Base-by-base conservation (phyloP, 192 early-diverging fungal genomes). In the Podila clonocystis region DNA sequence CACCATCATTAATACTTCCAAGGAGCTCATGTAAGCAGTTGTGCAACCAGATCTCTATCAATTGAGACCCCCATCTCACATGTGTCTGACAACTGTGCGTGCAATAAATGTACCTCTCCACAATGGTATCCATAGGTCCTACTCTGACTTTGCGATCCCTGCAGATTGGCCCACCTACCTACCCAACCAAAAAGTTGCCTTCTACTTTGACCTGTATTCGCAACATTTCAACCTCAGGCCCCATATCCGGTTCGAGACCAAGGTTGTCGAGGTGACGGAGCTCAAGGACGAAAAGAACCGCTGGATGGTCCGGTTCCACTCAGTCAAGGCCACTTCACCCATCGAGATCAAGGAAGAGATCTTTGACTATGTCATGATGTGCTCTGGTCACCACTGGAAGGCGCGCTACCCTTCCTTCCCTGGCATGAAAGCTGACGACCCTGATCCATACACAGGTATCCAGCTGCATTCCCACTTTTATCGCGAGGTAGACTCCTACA, bases 311-410 rank as follows among this genome's bases (percentile, higher is more conserved):
- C 73, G 74, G 4, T 75, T 9, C 19, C 68, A 75, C 3, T 64
- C 60, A 17, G 49, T 67, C 2, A 49, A 41, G 20, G 24, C 65
- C 13, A 24, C 65, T 19, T 9, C 33, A n/a, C 64, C 26, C 1
- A 45, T 38, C n/a, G 63, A 64, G 58, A 67, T 76, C 59, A 65
- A 84, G 34, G 82, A 82, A 52, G 88, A 90, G 61, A 74, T 78
- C 9, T 91, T 91, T 83, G 86, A 90, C 65, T 87, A 86, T 82
- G 85, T 91, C 0, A 89, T 91, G 75, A 85, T 91, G 45, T 88
- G 86, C 30, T 86, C 88, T 15, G 89, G 89, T 22, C 90, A 90
- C 63, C 89, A 91, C 67, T 83, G 83, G 74, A 78, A 82, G 38
- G 87, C 87, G 15, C 70, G 85, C 20, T 75, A 87, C 26, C 90